Evolutionary conservation across 2,329 filamentous ascomycete species (phyloP), one percentile per base, ranked within the genome.

Genomic region (Colletotrichum orbiculare): DNA sequence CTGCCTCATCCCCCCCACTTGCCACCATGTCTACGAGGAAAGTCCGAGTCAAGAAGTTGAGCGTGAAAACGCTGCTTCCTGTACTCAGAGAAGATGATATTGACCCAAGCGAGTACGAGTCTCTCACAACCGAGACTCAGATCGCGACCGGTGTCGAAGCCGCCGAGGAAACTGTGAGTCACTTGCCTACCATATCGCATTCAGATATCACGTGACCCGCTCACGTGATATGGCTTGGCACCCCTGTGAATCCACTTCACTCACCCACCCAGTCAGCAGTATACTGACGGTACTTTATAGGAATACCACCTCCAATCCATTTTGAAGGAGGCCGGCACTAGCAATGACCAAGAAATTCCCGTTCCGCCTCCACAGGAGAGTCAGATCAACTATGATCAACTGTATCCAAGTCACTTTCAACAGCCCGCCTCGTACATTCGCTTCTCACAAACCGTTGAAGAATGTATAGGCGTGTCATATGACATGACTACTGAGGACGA

Each of bases 61-160:
- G 91, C 80, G 89, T 92, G 75, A 97, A 97, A 84, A 93, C 94
- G 77, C 89, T 89, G 73, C 89, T 97, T 75, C 90, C 90, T 66
- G 90, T 99, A 73, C 87, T 97, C 75, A 89, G 91, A 78, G 95
- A 98, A 82, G 87, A 93, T 79, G 92, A 98, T 76, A 91, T 98
- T 80, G 94, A 97, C 76, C 85, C 91, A 75, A 87, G 85, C 74
- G 88, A 94, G 79, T 97, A 97, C 79, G 93, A 97, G 81, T 88
- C 92, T 73, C 89, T 95, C 76, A 91, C 91, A 72, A 91, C 91
- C 77, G 86, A 92, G 87, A 83, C 89, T 85, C 81, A 93, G 90
- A 93, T 97, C 76, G 94, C 96, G 76, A 97, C 94, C 71, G 96
- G 96, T 80, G 96, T 99, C 73, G 96, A 99, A 81, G 94, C 97